Evolutionary conservation across 192 early-diverging fungal species (phyloP).

Genomic region (Backusella australiensis): DNA sequence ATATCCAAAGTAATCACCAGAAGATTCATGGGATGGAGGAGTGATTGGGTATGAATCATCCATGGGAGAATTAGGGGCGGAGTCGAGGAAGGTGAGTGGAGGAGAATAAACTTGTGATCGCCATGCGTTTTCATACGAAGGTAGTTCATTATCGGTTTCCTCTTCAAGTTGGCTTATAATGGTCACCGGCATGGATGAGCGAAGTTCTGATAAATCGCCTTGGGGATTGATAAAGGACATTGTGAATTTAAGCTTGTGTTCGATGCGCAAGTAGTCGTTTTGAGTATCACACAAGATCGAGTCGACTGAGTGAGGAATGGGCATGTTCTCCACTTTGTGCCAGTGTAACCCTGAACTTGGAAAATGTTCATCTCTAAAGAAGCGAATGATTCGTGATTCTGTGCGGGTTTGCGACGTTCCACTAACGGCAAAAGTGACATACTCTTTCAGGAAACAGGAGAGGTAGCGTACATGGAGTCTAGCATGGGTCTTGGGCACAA

Average conservation of each 20-base stretch:
- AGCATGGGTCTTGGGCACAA: conserved; percentile 44
- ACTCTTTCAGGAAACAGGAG: conserved; percentile 55
- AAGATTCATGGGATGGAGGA: conserved; percentile 2
- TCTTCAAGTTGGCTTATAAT: conserved; percentile 13
- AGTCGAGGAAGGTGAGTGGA: not conserved
- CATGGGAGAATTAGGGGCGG: conserved; percentile 6
- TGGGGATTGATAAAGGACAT: conserved; percentile 26
- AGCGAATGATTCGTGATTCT: conserved; percentile 13
- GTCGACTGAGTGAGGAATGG: conserved; percentile 16
- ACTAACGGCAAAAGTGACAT: conserved; percentile 39
- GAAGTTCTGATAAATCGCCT: conserved; percentile 34
- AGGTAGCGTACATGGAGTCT: conserved; percentile 46
- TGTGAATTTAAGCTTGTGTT: conserved; percentile 37
- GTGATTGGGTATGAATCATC: not conserved
- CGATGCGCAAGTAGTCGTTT: conserved; percentile 28
- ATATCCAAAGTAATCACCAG: not conserved
- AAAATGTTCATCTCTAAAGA: conserved; percentile 15
- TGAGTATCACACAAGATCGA: conserved; percentile 30
- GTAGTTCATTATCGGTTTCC: conserved; percentile 29
- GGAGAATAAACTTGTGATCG: conserved; percentile 24
- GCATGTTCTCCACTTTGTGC: conserved; percentile 20
- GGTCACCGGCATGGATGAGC: conserved; percentile 30
- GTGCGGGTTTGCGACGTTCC: conserved; percentile 29
- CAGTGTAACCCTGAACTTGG: conserved; percentile 12
- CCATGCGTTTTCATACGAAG: conserved; percentile 37